These are phyloP conservation scores for Pichia sp. DNA, from an alignment of 1,139 yeast genomes.

Conservation along the genomic window DNA sequence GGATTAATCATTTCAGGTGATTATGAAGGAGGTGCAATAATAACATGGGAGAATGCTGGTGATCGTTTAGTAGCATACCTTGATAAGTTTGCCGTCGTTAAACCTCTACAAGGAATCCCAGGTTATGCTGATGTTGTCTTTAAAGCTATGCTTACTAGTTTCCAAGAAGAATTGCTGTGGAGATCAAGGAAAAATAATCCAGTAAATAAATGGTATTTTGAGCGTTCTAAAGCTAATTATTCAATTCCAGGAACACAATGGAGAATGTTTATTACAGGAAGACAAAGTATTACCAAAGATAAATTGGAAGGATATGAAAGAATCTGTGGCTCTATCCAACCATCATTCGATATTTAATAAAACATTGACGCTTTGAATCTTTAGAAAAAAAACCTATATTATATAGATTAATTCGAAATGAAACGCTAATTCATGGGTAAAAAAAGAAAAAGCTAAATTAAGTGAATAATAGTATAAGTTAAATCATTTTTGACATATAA, in stretches of 20 bases:
- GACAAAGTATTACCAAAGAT: slow-evolving; percentile 23
- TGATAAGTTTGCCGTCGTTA: slow-evolving; percentile 88
- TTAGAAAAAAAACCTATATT: no score
- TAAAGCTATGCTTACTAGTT: slow-evolving; percentile 63
- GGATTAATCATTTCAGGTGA: slow-evolving; percentile 83
- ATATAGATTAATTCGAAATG: no score
- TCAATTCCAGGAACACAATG: slow-evolving; percentile 48
- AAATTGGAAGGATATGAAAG: slow-evolving; percentile 32
- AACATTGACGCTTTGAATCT: no score
- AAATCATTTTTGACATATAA: slow-evolving; percentile 68
- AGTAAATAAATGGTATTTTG: slow-evolving; percentile 96
- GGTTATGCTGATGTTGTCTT: slow-evolving; percentile 92
- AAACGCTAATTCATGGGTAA: no score
- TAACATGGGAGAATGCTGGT: slow-evolving; percentile 46
- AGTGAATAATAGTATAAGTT: neutral
- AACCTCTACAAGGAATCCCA: slow-evolving; percentile 77
- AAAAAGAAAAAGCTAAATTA: no score
- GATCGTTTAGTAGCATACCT: slow-evolving; percentile 50
- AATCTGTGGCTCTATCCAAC: slow-evolving; percentile 36
- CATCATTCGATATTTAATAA: slow-evolving; percentile 30
- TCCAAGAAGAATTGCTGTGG: slow-evolving; percentile 78
- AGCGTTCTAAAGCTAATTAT: slow-evolving; percentile 71
- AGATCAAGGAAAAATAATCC: slow-evolving; percentile 80
- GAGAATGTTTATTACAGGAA: slow-evolving; percentile 67
- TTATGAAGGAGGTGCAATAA: slow-evolving; percentile 90